phyloP scores from a whole-genome alignment of 2,329 filamentous ascomycete species.

The Xylariaceae sp. region DNA sequence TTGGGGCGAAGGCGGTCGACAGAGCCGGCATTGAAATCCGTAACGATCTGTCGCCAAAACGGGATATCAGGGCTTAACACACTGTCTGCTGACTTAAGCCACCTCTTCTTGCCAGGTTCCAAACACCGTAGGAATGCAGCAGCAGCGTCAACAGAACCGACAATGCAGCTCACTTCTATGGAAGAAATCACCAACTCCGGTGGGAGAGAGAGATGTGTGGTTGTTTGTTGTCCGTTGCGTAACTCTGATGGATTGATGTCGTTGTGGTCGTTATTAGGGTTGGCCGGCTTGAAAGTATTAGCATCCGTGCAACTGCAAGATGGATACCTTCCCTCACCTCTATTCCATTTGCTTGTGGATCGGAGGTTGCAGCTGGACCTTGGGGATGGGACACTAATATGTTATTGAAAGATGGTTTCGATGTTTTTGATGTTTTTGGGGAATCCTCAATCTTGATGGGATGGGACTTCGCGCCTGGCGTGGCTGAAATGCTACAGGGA shows the following conservation, averaged over 20 bases:
- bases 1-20: too few relatives aligned
- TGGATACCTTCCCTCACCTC: too few relatives aligned
- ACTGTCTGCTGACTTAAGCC: constrained; percentile 4
- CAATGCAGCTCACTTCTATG: constrained; percentile 1
- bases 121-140: constrained; percentile 4
- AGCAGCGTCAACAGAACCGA: constrained; percentile 2
- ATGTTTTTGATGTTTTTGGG: background rate
- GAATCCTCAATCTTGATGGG: constrained; percentile 13
- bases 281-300: too few relatives aligned
- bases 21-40: constrained; percentile 2
- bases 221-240: too few relatives aligned
- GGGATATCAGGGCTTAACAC: constrained; percentile 1
- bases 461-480: constrained; percentile 3
- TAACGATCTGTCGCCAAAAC: constrained; percentile 1
- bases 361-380: background rate
- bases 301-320: too few relatives aligned
- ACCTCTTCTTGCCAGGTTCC: constrained; percentile 1
- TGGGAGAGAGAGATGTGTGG: background rate
- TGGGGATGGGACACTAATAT: background rate
- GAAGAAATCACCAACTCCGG: background rate
- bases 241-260: too few relatives aligned
- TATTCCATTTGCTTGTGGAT: background rate
- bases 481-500: too few relatives aligned
- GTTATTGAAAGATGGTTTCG: background rate
- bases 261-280: too few relatives aligned